Percentiles rank a stretch among this genome's conserved stretches.
phyloP scores from a whole-genome alignment of 805 yeast genomes.

The Yarrowia sp. region DNA sequence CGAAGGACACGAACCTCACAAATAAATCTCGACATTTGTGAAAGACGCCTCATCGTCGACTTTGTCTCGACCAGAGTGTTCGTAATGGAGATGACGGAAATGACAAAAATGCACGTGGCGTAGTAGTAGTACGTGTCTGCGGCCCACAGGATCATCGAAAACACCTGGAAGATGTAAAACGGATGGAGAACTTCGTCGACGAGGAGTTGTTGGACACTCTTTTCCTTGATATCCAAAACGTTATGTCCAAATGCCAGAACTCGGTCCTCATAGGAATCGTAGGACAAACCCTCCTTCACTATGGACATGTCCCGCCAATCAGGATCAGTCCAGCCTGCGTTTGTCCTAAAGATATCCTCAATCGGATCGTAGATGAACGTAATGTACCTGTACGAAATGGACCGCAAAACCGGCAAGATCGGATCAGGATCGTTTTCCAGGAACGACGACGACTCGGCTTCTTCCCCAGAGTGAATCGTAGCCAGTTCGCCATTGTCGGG shows the following conservation, averaged over 20 bases:
- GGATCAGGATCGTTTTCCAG: slow-evolving; percentile 59
- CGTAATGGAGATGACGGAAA: slow-evolving; percentile 78
- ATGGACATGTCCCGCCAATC: slow-evolving; percentile 71
- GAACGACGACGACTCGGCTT: slow-evolving; percentile 38
- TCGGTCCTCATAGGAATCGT: slow-evolving; percentile 72
- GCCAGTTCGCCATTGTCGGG: slow-evolving; percentile 28
- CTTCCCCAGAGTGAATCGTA: slow-evolving; percentile 40
- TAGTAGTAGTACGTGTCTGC: slow-evolving; percentile 92
- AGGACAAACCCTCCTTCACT: slow-evolving; percentile 68
- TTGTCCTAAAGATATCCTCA: slow-evolving; percentile 83
- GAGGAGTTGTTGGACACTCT: slow-evolving; percentile 66
- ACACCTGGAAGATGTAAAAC: slow-evolving; percentile 91
- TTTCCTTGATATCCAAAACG: slow-evolving; percentile 75
- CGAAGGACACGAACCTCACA: slow-evolving; percentile 89
- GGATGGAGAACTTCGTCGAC: slow-evolving; percentile 93
- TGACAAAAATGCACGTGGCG: slow-evolving; percentile 88
- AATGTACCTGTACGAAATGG: slow-evolving; percentile 83
- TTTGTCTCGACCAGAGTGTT: slow-evolving; percentile 89
- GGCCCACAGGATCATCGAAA: slow-evolving; percentile 89
- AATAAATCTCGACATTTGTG: slow-evolving; percentile 73
- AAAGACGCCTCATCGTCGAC: slow-evolving; percentile 71
- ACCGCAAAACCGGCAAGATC: slow-evolving; percentile 69
- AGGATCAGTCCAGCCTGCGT: slow-evolving; percentile 84
- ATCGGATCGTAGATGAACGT: slow-evolving; percentile 83
- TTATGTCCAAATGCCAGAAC: slow-evolving; percentile 77